A percentile compares a stretch with the other conserved stretches of the same genome.
These are phyloP conservation scores for Aspergillus kassunensis DNA, from an alignment of 495 filamentous ascomycete species.

Conservation along the genomic window DNA sequence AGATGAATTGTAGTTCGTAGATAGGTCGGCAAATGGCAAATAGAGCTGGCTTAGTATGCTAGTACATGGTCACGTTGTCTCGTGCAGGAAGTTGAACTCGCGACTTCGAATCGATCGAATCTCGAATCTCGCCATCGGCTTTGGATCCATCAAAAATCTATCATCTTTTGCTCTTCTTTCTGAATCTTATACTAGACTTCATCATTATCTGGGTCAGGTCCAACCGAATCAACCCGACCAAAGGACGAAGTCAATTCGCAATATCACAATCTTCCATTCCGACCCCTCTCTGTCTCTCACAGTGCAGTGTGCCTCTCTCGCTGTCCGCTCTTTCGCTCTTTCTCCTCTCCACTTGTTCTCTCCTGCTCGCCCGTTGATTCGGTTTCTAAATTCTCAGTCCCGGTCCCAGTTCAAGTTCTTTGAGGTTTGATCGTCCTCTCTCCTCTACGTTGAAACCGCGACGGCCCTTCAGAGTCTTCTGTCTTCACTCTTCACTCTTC, in stretches of 20 bases:
- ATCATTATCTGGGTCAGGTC: too few species aligned
- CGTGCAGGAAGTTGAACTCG: not conserved
- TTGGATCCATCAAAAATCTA: too few species aligned
- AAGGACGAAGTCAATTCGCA: not conserved
- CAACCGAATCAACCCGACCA: not conserved
- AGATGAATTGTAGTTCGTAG: too few species aligned
- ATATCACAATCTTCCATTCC: conserved; percentile 12
- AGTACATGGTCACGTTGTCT: not conserved
- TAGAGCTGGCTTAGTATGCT: too few species aligned
- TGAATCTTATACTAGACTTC: too few species aligned
- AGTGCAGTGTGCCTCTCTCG: not conserved
- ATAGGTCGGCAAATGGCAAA: too few species aligned
- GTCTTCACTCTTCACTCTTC: not conserved
- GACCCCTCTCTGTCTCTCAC: conserved; percentile 2
- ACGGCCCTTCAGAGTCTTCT: not conserved
- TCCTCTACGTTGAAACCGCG: not conserved
- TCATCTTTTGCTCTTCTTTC: too few species aligned
- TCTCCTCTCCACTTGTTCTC: conserved; percentile 11
- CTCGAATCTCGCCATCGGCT: too few species aligned
- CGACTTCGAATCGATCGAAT: too few species aligned
- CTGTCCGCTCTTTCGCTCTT: conserved; percentile 3
- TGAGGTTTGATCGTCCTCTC: not conserved
- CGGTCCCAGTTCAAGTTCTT: too few species aligned
- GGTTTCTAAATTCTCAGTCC: not conserved
- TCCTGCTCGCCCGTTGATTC: conserved; percentile 11